Evolutionary conservation across 495 filamentous ascomycete genomes (phyloP), one percentile per base, ranked within the genome.

Genomic region (Podospora didyma): DNA sequence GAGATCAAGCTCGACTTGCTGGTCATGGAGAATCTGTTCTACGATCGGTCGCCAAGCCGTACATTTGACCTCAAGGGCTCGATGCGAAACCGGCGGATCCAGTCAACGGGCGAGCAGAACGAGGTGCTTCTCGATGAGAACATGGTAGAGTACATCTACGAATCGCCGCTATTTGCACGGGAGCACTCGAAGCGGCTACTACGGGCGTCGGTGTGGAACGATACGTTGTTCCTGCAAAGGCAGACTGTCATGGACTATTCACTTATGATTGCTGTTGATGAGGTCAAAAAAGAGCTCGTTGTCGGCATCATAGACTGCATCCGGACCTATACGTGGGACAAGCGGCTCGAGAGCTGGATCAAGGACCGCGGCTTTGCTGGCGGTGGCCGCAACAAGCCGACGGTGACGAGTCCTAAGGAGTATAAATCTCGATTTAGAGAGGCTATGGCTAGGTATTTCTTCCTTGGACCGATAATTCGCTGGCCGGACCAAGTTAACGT

Each of bases 241-340:
- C 91, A 96, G 66, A 89, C 97, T 60, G 94, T 99, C 48, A 99
- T 99, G 94, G 94, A 99, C 69, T 99, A 99, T 73, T 93, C 88
- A 20, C 79, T 99, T 34, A 99, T 99, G 94, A 90, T 97, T 46
- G 94, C 94, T 17, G 92, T 99, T 46, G 92, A 97, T 64, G 95
- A 98, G 63, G 78, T 77, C 39, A 79, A 85, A 42, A 89, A 89
- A 58, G 94, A 99, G 75, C 80, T 99, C 35, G 87, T 96, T 6
- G 92, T 99, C 16, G 94, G 94, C 3, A 96, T 99, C 62, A 97
- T 99, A 62, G 94, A 99, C 66, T 97, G 92, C 69, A 97, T 99
- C 60, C 85, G 94, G 39, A 99, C 94, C 0, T 99, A 96, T 66
- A 99, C 94, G 12, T 99, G 95, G 94, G 94, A 99, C 73, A 99